Base-by-base conservation (phyloP, 192 early-diverging fungal genomes). In the Haplosporangium gracile region DNA sequence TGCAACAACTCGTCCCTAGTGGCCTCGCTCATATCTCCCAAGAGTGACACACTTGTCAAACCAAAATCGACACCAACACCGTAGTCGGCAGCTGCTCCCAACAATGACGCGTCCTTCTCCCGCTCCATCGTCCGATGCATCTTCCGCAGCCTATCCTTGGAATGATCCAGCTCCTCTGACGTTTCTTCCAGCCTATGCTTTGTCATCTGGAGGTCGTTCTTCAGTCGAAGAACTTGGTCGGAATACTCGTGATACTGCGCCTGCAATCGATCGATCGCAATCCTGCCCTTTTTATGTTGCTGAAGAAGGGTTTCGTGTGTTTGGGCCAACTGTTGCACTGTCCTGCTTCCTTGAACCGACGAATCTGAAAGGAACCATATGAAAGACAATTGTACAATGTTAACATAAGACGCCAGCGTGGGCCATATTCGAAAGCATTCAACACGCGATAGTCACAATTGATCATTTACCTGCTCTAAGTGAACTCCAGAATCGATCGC, bases 1-100 rank as follows among this genome's bases (percentile, higher is more conserved):
- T 86, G 78, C 26, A 81, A 34, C 24, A 86, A 47, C 43, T 86
- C 78, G 8, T 86, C 83, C 55, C 76, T 57, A 2, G 82, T 70
- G 34, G 76, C 77, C 34, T 78, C 82, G 34, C 65, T 83, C 72
- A 83, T 70, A 16, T 83, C 82, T 43, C 32, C 70, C 39, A 78
- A 29, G 18, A 49, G 20, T n/a, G 72, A 24, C 2, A 72, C 34
- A 40, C 72, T 53, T 24, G 36, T 47, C 8, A 40, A 51, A 10
- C 55, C 42, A 43, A 42, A 26, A 2, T 70, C 57, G 5, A 53
- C 71, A 34, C 18, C 63, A 9, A 29, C 11, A 16, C 40, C 34
- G 22, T 57, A 47, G 15, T 49, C 68, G 2, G 81, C 53, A 34
- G 39, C 15, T 70, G 51, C 53, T 13, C 16, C 34, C 47, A 47